phyloP scores from a whole-genome alignment of 352 stramenopile species.

The Aphanomyces cochlioides region DNA sequence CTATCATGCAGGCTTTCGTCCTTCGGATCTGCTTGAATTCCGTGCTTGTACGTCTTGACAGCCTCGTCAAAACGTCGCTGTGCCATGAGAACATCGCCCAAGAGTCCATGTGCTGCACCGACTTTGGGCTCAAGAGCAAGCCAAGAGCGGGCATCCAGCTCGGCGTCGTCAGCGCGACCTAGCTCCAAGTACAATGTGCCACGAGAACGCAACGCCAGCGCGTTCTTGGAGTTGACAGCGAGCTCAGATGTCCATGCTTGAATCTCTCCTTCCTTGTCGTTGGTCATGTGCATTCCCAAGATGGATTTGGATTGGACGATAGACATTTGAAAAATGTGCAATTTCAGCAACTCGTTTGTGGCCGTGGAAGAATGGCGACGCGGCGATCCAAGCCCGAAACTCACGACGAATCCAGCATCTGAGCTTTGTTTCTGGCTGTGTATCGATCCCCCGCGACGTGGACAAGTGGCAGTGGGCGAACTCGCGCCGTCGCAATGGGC shows the following conservation, averaged over 20 bases:
- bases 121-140: not conserved
- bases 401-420: not conserved
- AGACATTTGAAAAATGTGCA: not conserved
- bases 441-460: not conserved
- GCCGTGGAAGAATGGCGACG: not conserved
- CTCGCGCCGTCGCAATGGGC: not conserved
- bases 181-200: conserved; percentile 6
- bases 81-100: not conserved
- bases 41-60: conserved; percentile 13
- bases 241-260: not conserved
- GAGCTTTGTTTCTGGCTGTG: not conserved
- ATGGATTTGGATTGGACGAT: not conserved
- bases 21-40: not conserved
- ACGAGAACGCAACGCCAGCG: not conserved
- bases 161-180: not conserved
- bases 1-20: not conserved
- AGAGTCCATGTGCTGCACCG: not conserved
- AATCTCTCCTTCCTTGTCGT: not conserved
- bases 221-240: not conserved
- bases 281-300: not conserved
- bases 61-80: conserved; percentile 2
- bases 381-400: not conserved
- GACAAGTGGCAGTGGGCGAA: not conserved
- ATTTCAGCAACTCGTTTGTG: no score
- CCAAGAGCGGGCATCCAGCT: conserved; percentile 5